Evolutionary conservation across 78 protist genomes (phyloP).

Genomic region (Isochrysis galbana): DNA sequence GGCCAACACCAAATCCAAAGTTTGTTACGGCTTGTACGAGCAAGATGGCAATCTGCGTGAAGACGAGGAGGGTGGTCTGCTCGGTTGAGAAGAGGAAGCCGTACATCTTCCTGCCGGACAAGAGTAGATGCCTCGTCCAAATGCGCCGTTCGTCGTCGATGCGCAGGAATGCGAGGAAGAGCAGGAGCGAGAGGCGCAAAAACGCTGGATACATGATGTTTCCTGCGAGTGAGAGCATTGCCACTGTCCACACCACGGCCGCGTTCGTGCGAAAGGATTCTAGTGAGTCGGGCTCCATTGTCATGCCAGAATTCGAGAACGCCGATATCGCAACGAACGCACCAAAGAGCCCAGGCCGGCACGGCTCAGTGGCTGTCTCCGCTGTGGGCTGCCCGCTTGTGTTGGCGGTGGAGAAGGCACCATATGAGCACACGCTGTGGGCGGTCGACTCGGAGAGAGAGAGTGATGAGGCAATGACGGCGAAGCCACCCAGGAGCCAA

Average conservation of each 20-base stretch:
- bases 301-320: not conserved
- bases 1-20: not conserved
- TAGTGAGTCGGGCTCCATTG: not conserved
- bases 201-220: not conserved
- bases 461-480: not conserved
- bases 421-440: not conserved
- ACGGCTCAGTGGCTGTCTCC: not conserved
- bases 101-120: not conserved
- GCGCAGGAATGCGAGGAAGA: not conserved
- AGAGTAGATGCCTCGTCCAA: not conserved
- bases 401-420: not conserved
- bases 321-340: not conserved
- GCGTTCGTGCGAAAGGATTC: not conserved
- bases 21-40: not conserved
- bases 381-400: not conserved
- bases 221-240: not conserved
- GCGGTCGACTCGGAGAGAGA: not conserved
- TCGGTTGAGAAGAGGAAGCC: not conserved
- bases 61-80: not conserved
- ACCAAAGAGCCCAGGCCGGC: not conserved
- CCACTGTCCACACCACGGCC: not conserved
- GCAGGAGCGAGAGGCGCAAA: not conserved
- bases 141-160: not conserved
- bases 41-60: not conserved
- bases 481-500: not conserved